phyloP scores from a whole-genome alignment of 345 rosid species.

The Litchi chinensis region DNA sequence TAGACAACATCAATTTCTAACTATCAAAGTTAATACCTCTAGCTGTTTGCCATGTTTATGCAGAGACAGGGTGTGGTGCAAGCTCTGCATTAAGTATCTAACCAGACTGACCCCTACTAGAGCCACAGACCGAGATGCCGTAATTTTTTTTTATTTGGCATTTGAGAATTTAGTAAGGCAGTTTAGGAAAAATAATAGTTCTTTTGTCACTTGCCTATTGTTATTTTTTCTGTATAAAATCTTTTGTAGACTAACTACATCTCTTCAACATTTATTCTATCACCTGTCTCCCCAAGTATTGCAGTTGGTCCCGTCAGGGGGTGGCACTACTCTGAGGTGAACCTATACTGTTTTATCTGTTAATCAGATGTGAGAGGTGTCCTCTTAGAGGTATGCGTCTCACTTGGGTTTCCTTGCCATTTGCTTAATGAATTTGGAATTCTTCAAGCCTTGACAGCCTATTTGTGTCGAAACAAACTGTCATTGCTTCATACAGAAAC shows the following conservation, averaged over 20 bases:
- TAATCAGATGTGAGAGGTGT: slow-evolving; percentile 50
- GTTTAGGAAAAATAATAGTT: slow-evolving; percentile 18
- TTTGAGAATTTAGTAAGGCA: slow-evolving; percentile 52
- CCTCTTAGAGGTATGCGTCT: slow-evolving; percentile 67
- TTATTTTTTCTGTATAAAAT: slow-evolving; percentile 23
- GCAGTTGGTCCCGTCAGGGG: slow-evolving; percentile 47
- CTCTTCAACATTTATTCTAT: slow-evolving; percentile 30
- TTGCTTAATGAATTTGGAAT: slow-evolving; percentile 33
- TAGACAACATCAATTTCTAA: slow-evolving; percentile 26
- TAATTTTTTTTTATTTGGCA: slow-evolving; percentile 47
- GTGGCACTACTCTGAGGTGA: slow-evolving; percentile 43
- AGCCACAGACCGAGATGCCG: slow-evolving; percentile 47
- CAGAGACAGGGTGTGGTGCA: slow-evolving; percentile 62
- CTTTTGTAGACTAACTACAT: slow-evolving; percentile 34
- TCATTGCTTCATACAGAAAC: slow-evolving; percentile 12
- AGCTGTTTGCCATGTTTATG: slow-evolving; percentile 61
- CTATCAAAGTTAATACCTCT: slow-evolving; percentile 42
- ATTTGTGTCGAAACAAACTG: neutral
- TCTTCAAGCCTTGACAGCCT: slow-evolving; percentile 19
- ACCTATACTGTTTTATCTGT: slow-evolving; percentile 39
- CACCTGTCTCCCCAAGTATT: slow-evolving; percentile 42
- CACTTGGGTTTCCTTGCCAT: slow-evolving; percentile 42
- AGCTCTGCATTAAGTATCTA: slow-evolving; percentile 68
- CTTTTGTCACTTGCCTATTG: slow-evolving; percentile 29
- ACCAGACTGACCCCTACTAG: slow-evolving; percentile 58